Evolutionary conservation across 169 alveolate species (phyloP), one percentile per base, ranked within the genome.

Genomic region (Besnoitia besnoiti): DNA sequence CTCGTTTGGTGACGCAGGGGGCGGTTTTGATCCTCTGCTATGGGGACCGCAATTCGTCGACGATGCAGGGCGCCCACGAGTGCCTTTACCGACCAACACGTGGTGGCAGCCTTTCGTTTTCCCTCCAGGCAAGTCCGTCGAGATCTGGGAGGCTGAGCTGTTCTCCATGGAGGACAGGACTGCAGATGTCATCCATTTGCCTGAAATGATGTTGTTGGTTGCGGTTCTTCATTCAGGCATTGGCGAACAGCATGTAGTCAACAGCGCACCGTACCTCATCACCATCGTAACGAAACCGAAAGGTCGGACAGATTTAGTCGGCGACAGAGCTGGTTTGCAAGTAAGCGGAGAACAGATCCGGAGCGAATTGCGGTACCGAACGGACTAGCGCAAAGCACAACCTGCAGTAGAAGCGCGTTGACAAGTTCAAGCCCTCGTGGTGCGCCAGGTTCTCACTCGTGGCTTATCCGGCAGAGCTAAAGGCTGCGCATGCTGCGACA

Each of bases 301-400:
- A n/a, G 91, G 91, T 10, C 77, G 91, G 55, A 85, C 91, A 5
- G 91, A 85, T 40, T 55, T 85, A 24, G 91, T 85, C 44, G 91
- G 91, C 10, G 91, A 85, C n/a, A n/a, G 50, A 27, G 91, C 91
- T 24, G 91, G 91, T 2, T 55, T 85, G 12, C 61, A 33, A 30
- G 91, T 85, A 40, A 55, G 91, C 33, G 44, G 27, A 27, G 33
- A n/a, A n/a, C n/a, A n/a, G 62, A 51, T 12, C 21, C 62, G 21
- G 62, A 51, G 62, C 21, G 62, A 0, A 55, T 5, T 55, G 73
- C 33, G 0, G 16, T 55, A 12, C 73, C 73, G 16, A 14, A 12
- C 73, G 27, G 73, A 55, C 7, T 24, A 55, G 30, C 73, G n/a
- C n/a, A n/a, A n/a, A n/a, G n/a, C n/a, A n/a, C n/a, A n/a, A n/a